Percentiles rank a stretch among this genome's conserved stretches.
Conservation (phyloP, 805 yeast species). For the Priceomyces medius region DNA sequence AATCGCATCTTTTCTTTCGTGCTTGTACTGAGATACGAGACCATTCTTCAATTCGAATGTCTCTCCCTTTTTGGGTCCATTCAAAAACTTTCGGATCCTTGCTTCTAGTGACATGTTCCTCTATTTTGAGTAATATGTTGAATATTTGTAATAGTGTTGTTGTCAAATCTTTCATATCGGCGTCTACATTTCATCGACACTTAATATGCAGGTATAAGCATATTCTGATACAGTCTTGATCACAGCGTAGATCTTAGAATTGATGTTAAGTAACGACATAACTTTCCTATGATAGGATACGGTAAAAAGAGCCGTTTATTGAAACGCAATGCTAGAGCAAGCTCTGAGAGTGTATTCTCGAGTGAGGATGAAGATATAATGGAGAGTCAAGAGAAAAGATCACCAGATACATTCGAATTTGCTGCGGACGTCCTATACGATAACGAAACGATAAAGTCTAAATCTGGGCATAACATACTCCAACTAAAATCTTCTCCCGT, state of each 20-base stretch:
- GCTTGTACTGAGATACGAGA: conserved; percentile 90
- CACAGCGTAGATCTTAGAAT: no score
- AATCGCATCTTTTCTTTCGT: conserved; percentile 93
- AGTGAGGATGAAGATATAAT: conserved; percentile 14
- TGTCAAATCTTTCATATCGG: conserved; percentile 1
- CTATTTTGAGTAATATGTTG: background rate
- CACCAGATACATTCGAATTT: background rate
- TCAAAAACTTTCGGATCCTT: conserved; percentile 41
- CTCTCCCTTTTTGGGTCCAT: conserved; percentile 60
- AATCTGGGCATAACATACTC: background rate
- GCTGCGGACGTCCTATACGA: background rate
- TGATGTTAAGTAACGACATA: background rate
- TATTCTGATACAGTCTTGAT: background rate
- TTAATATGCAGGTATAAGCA: background rate
- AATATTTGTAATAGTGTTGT: background rate
- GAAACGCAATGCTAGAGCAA: background rate
- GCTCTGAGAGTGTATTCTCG: conserved; percentile 10
- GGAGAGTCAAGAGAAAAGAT: background rate
- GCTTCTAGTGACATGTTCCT: conserved; percentile 39
- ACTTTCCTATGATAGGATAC: conserved; percentile 12
- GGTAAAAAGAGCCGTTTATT: conserved; percentile 9
- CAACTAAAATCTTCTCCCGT: background rate
- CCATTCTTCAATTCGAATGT: conserved; percentile 89
- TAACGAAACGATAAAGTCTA: background rate
- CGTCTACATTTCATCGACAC: background rate